These are phyloP conservation scores for Scolecobasidium constrictum DNA, from an alignment of 2,329 filamentous ascomycete species.

Conservation along the genomic window DNA sequence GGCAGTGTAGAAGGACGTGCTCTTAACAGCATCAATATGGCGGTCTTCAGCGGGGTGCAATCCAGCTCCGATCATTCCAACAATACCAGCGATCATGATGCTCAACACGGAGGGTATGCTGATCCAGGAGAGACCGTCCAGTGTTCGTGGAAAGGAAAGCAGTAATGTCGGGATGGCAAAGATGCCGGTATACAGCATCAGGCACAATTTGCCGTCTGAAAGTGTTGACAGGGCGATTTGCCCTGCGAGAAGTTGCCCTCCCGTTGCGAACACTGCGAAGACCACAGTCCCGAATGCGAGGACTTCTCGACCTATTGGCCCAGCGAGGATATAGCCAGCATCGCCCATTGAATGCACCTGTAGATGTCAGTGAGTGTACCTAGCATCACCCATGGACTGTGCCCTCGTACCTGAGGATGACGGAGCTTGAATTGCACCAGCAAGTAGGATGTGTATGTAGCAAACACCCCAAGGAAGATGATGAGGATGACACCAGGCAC, in stretches of 20 bases:
- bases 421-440: constrained; percentile 15
- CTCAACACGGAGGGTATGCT: constrained; percentile 33
- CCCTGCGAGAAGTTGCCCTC: constrained; percentile 18
- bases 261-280: constrained; percentile 11
- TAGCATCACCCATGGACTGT: constrained; percentile 13
- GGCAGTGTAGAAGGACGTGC: background rate
- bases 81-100: constrained; percentile 39
- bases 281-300: constrained; percentile 10
- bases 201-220: constrained; percentile 36
- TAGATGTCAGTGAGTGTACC: constrained; percentile 19
- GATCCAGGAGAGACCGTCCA: constrained; percentile 39
- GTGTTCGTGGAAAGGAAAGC: constrained; percentile 37
- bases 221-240: constrained; percentile 39
- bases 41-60: constrained; percentile 30
- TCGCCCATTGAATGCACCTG: constrained; percentile 16
- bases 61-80: constrained; percentile 57
- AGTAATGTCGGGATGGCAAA: constrained; percentile 38
- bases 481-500: constrained; percentile 11
- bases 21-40: constrained; percentile 25
- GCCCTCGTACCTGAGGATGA: constrained; percentile 23
- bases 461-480: constrained; percentile 10
- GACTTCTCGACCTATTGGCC: constrained; percentile 9
- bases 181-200: constrained; percentile 40
- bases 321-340: constrained; percentile 10
- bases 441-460: constrained; percentile 21